Evolutionary conservation across 2,329 filamentous ascomycete species (phyloP).

Genomic region (Neofusicoccum kwambonambiense): DNA sequence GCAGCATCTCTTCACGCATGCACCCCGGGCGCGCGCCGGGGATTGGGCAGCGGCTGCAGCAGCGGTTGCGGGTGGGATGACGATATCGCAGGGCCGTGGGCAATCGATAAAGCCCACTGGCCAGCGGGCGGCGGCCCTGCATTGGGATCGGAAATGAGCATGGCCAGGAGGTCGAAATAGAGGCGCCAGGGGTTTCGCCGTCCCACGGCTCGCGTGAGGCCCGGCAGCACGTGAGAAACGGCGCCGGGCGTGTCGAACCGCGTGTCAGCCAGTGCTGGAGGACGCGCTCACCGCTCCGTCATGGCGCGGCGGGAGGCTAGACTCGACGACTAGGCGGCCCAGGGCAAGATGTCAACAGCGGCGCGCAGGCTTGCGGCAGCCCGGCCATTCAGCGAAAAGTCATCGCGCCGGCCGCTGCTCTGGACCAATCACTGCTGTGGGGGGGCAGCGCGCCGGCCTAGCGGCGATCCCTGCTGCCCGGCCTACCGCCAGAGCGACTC

Average conservation of each 20-base stretch:
- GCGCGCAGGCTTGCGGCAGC: not conserved
- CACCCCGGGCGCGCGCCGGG: no score
- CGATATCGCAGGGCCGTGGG: not conserved
- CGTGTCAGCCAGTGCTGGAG: not conserved
- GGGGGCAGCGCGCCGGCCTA: conserved; percentile 5
- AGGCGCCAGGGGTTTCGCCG: conserved; percentile 1
- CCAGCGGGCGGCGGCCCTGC: conserved; percentile 9
- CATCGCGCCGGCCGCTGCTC: not conserved
- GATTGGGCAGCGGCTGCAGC: not conserved
- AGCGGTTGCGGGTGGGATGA: not conserved
- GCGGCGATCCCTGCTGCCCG: conserved; percentile 15
- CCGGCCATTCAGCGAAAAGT: not conserved
- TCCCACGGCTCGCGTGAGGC: not conserved
- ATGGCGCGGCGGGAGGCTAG: not conserved
- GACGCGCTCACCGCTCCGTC: conserved; percentile 10
- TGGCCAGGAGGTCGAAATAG: conserved; percentile 8
- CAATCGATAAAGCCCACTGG: conserved; percentile 15
- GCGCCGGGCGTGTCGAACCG: not conserved
- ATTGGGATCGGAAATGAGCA: conserved; percentile 3
- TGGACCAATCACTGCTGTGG: conserved; percentile 9
- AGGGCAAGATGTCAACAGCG: conserved; percentile 3
- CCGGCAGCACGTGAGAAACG: not conserved
- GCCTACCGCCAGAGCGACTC: conserved; percentile 12
- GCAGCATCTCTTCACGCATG: not conserved
- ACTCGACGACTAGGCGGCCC: not conserved